Evolutionary conservation across 495 filamentous ascomycete genomes (phyloP).

Genomic region (Xylaria venustula): DNA sequence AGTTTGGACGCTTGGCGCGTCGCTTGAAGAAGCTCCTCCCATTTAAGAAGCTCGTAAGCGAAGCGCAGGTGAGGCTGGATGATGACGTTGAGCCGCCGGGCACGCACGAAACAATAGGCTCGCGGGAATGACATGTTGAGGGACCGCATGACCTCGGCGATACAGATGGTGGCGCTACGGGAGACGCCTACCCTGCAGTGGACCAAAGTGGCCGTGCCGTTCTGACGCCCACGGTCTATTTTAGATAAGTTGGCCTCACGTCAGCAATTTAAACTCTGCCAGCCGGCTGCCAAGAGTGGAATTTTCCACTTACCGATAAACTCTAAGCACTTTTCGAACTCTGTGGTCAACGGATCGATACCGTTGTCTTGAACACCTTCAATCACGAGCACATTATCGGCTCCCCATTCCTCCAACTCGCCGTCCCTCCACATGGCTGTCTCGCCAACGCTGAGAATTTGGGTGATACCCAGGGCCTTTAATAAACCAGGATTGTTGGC

Average conservation of each 20-base stretch:
- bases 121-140: slow-evolving; percentile 79
- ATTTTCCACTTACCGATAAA: slow-evolving; percentile 75
- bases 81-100: slow-evolving; percentile 73
- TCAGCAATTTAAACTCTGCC: background rate
- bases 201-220: slow-evolving; percentile 83
- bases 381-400: slow-evolving; percentile 73
- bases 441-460: slow-evolving; percentile 94
- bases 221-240: slow-evolving; percentile 69
- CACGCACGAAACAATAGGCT: slow-evolving; percentile 95
- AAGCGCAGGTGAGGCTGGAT: slow-evolving; percentile 62
- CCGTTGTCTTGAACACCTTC: slow-evolving; percentile 93
- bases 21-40: slow-evolving; percentile 70
- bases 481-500: slow-evolving; percentile 90
- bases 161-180: slow-evolving; percentile 93
- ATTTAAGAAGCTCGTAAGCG: slow-evolving; percentile 79
- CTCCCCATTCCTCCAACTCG: slow-evolving; percentile 65
- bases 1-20: slow-evolving; percentile 30
- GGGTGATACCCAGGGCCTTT: slow-evolving; percentile 73
- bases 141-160: slow-evolving; percentile 92
- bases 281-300: background rate
- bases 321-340: slow-evolving; percentile 81
- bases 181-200: slow-evolving; percentile 97
- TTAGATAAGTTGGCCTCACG: slow-evolving; percentile 2
- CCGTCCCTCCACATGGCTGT: slow-evolving; percentile 72
- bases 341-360: slow-evolving; percentile 83